These are phyloP conservation scores for Geotrichum fermentans DNA, from an alignment of 1,139 yeast species.

Conservation along the genomic window DNA sequence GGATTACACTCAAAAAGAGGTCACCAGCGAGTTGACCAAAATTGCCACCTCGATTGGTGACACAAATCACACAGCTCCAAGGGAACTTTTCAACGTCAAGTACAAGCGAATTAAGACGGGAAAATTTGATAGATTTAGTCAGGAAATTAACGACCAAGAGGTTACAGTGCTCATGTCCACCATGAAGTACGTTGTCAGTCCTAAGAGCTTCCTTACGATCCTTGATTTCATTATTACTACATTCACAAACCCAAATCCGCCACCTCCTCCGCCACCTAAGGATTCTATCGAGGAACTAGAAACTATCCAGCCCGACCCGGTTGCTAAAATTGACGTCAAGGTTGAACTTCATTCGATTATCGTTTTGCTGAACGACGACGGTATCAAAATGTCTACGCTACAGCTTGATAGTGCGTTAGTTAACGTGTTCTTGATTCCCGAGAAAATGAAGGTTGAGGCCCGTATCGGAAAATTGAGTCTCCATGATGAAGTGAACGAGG, in stretches of 20 bases:
- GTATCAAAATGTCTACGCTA: conserved; percentile 73
- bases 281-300: conserved; percentile 6
- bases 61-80: conserved; percentile 36
- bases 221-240: conserved; percentile 81
- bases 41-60: conserved; percentile 61
- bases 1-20: conserved; percentile 66
- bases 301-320: conserved; percentile 10
- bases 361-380: conserved; percentile 75
- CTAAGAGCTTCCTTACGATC: conserved; percentile 72
- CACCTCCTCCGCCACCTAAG: conserved; percentile 28
- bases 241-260: conserved; percentile 68
- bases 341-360: conserved; percentile 71
- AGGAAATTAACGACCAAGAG: conserved; percentile 65
- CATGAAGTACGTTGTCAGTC: conserved; percentile 66
- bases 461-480: conserved; percentile 75
- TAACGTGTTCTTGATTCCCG: conserved; percentile 63
- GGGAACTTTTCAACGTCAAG: conserved; percentile 57
- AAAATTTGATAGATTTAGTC: conserved; percentile 16
- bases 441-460: conserved; percentile 69
- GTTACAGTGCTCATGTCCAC: conserved; percentile 75
- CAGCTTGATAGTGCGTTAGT: conserved; percentile 71
- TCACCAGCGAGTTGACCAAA: conserved; percentile 60
- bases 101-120: conserved; percentile 42
- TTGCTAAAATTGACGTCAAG: conserved; percentile 55
- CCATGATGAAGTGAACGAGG: conserved; percentile 69